Conservation (phyloP, 2,329 filamentous ascomycete genomes). For the Bipolaris gigantea region DNA sequence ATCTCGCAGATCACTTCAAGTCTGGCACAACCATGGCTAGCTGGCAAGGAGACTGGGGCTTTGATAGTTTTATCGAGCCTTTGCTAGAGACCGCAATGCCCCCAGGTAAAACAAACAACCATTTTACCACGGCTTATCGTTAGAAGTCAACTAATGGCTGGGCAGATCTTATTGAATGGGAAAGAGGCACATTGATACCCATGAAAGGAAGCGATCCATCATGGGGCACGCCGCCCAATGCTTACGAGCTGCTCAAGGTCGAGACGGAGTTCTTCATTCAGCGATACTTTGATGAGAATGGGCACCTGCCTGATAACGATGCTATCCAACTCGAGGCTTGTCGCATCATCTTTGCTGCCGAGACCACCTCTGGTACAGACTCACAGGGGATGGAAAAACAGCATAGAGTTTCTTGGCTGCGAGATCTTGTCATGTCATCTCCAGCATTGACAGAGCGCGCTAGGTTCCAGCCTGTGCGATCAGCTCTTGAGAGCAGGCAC, state of each 20-base stretch:
- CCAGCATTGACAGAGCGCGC: constrained; percentile 21
- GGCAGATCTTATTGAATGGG: constrained; percentile 26
- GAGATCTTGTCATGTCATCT: constrained; percentile 30
- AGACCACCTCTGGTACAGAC: constrained; percentile 10
- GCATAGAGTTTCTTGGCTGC: constrained; percentile 24
- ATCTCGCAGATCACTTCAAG: constrained; percentile 34
- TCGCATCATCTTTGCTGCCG: constrained; percentile 32
- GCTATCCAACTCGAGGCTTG: constrained; percentile 32
- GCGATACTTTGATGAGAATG: constrained; percentile 22
- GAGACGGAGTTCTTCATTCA: constrained; percentile 31
- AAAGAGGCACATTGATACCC: constrained; percentile 24
- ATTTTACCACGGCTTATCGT: fast-evolving
- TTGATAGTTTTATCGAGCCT: constrained; percentile 17
- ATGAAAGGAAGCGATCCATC: constrained; percentile 27
- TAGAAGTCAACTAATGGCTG: not conserved
- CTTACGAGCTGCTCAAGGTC: constrained; percentile 29
- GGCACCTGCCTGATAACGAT: constrained; percentile 24
- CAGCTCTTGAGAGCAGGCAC: constrained; percentile 21
- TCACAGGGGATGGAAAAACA: not conserved
- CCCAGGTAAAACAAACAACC: constrained; percentile 15
- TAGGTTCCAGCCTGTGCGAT: constrained; percentile 25
- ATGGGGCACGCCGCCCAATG: constrained; percentile 28
- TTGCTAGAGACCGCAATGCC: constrained; percentile 26
- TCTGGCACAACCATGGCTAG: constrained; percentile 26
- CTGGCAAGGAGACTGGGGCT: constrained; percentile 34